Evolutionary conservation across 2,329 filamentous ascomycete genomes (phyloP).

Genomic region (Colletotrichum lupini): DNA sequence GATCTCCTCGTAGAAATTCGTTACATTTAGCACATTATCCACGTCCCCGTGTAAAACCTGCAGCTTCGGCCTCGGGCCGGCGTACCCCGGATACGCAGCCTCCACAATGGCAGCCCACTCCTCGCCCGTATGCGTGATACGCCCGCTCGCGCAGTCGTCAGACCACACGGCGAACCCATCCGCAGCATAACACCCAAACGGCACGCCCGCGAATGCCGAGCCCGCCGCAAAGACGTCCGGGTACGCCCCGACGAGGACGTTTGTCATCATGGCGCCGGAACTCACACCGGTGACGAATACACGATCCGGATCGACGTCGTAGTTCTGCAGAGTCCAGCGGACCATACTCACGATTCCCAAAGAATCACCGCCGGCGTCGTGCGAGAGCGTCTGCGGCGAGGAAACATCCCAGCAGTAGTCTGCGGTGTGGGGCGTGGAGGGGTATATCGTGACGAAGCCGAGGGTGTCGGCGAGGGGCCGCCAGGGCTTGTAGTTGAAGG

Average conservation of each 20-base stretch:
- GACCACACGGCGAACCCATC: conserved; percentile 59
- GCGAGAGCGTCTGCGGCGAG: conserved; percentile 57
- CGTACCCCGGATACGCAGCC: conserved; percentile 61
- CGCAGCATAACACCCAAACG: conserved; percentile 61
- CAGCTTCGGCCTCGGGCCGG: conserved; percentile 63
- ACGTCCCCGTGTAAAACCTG: conserved; percentile 67
- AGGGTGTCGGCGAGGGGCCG: conserved; percentile 62
- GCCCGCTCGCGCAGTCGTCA: conserved; percentile 60
- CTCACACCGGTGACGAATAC: conserved; percentile 63
- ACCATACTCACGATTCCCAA: conserved; percentile 66
- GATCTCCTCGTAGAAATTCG: conserved; percentile 64
- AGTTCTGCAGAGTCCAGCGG: conserved; percentile 57
- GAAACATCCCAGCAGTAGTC: conserved; percentile 70
- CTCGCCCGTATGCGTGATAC: conserved; percentile 48
- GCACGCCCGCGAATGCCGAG: conserved; percentile 55
- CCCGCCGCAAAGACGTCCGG: conserved; percentile 64
- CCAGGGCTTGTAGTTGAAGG: conserved; percentile 63
- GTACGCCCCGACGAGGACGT: conserved; percentile 62
- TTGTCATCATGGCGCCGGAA: conserved; percentile 68
- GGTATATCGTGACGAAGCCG: conserved; percentile 63
- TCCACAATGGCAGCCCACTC: conserved; percentile 49
- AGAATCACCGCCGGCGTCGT: conserved; percentile 62
- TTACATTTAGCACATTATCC: conserved; percentile 62
- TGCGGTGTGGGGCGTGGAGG: conserved; percentile 48
- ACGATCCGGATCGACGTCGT: conserved; percentile 56